phyloP scores from a whole-genome alignment of 2,329 filamentous ascomycete species.

The Colletotrichum falcatum region DNA sequence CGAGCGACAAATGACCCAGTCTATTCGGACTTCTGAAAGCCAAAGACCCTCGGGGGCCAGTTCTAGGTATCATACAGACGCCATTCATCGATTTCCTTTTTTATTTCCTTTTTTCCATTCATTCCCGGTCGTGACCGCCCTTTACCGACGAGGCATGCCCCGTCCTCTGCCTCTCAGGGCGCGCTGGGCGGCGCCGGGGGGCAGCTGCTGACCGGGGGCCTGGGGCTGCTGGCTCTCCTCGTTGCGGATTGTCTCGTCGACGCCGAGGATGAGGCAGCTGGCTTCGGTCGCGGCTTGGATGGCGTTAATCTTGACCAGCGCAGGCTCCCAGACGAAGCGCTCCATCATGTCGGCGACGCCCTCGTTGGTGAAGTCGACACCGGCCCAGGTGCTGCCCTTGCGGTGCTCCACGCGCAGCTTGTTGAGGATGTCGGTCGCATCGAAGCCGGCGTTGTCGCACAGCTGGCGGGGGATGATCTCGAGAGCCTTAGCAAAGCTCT shows the following conservation, averaged over 20 bases:
- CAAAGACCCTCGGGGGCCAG: constrained; percentile 30
- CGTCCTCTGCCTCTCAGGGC: constrained; percentile 86
- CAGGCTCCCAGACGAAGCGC: constrained; percentile 97
- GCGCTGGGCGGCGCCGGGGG: constrained; percentile 87
- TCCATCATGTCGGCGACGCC: constrained; percentile 95
- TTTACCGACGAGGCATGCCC: constrained; percentile 87
- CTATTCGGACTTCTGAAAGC: constrained; percentile 41
- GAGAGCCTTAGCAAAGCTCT: constrained; percentile 95
- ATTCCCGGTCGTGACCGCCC: constrained; percentile 25
- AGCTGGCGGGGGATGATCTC: constrained; percentile 97
- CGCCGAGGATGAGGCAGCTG: constrained; percentile 92
- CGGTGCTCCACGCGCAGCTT: constrained; percentile 95
- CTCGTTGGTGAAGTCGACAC: constrained; percentile 94
- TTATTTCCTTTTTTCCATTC: constrained; percentile 42
- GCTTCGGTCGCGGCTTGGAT: constrained; percentile 97
- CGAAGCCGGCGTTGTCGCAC: constrained; percentile 98
- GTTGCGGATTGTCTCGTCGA: constrained; percentile 99
- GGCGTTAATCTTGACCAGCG: constrained; percentile 95
- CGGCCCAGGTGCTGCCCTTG: constrained; percentile 92
- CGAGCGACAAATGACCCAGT: constrained; percentile 41
- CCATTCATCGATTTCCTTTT: constrained; percentile 40
- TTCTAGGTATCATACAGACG: constrained; percentile 44
- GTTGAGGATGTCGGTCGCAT: constrained; percentile 98
- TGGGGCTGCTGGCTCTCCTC: constrained; percentile 91
- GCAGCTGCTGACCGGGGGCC: constrained; percentile 79